Conservation (phyloP, 345 rosid species). For the Sisymbrium altissimum region DNA sequence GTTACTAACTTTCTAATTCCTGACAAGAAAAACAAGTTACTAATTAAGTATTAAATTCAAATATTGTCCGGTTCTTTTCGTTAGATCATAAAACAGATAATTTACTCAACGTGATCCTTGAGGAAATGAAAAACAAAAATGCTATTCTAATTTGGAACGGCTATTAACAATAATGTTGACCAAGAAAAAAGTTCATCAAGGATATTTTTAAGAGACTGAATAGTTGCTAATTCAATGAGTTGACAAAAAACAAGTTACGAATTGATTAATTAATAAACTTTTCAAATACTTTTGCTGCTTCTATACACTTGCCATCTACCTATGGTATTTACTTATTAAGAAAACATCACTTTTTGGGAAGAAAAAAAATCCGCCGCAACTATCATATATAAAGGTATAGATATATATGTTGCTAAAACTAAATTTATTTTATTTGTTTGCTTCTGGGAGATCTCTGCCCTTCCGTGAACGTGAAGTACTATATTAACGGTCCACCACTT, state of each 20-base stretch:
- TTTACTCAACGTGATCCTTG: not conserved
- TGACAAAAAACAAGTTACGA: constrained; percentile 14
- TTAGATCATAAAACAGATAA: not conserved
- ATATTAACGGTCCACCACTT: constrained; percentile 31
- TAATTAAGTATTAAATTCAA: not conserved
- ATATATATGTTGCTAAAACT: not conserved
- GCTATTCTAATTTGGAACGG: not conserved
- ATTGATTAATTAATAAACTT: not conserved
- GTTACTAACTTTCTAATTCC: not conserved
- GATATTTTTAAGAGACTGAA: not conserved
- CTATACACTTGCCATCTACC: not conserved
- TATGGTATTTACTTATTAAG: constrained; percentile 4
- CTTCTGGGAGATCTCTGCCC: constrained; percentile 25
- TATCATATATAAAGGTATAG: not conserved
- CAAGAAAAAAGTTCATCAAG: not conserved
- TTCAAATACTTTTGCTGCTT: not conserved
- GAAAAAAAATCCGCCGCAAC: constrained; percentile 21
- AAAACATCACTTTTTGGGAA: constrained; percentile 5
- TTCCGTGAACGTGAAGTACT: constrained; percentile 38
- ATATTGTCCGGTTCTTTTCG: not conserved
- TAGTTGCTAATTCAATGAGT: constrained; percentile 12
- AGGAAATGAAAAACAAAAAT: not conserved
- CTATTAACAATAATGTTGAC: not conserved
- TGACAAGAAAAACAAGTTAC: constrained; percentile 13
- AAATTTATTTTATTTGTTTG: constrained; percentile 12